These are phyloP conservation scores for Vicia faba DNA, from an alignment of 306 rosid species.

Conservation along the genomic window DNA sequence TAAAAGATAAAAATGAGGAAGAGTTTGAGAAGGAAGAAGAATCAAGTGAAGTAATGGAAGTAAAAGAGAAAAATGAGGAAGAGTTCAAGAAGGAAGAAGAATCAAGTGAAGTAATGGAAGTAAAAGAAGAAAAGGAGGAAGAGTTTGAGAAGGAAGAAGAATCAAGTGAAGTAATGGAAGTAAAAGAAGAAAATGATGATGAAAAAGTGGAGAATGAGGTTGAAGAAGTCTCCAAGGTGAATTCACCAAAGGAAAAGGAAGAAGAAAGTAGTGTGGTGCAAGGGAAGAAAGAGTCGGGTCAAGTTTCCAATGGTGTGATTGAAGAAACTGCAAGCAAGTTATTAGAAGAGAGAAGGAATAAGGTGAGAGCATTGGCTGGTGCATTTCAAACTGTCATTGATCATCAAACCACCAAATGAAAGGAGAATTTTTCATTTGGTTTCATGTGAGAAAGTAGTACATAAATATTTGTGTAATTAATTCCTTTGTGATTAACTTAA, in stretches of 20 bases:
- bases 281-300: constrained; percentile 49
- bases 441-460: neutral
- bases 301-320: constrained; percentile 65
- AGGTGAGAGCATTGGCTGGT: constrained; percentile 84
- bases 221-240: constrained; percentile 28
- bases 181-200: constrained; percentile 30
- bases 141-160: constrained; percentile 24
- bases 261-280: constrained; percentile 20
- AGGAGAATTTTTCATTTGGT: neutral
- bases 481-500: neutral
- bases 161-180: constrained; percentile 29
- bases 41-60: no score
- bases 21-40: constrained; percentile 33
- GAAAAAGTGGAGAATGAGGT: constrained; percentile 25
- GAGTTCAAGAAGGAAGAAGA: constrained; percentile 23
- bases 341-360: constrained; percentile 67
- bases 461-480: constrained; percentile 26
- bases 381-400: constrained; percentile 94
- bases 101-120: constrained; percentile 29
- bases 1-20: no score
- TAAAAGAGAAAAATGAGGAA: no score
- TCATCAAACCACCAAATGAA: constrained; percentile 65
- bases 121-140: constrained; percentile 35
- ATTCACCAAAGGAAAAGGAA: constrained; percentile 14
- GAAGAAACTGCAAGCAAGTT: constrained; percentile 66